phyloP scores from a whole-genome alignment of 2,329 filamentous ascomycete species.

The Chaetomium strumarium region DNA sequence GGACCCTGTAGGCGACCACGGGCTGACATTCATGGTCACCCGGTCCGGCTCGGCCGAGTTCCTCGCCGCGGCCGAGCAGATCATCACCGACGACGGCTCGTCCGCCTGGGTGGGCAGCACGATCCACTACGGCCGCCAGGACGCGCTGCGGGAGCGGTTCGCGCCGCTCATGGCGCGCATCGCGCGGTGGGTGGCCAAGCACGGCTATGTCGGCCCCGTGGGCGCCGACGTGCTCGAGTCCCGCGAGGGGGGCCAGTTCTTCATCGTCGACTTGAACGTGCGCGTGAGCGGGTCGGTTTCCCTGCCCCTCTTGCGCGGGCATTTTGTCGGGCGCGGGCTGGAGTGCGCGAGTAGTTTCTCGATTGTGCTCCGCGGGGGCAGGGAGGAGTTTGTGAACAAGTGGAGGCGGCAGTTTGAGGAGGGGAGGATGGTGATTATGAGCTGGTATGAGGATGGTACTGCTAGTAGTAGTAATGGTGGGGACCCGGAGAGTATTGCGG shows the following conservation, averaged over 20 bases:
- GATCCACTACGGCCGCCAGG: slow-evolving; percentile 30
- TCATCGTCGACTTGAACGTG: slow-evolving; percentile 33
- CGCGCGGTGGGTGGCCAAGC: slow-evolving; percentile 26
- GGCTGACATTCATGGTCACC: slow-evolving; percentile 32
- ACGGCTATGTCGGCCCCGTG: slow-evolving; percentile 31
- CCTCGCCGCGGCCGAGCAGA: slow-evolving; percentile 32
- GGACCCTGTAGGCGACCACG: slow-evolving; percentile 30
- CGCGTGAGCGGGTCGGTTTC: slow-evolving; percentile 30
- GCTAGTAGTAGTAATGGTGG: too few relatives aligned
- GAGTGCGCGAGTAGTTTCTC: slow-evolving; percentile 28
- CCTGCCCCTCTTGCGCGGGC: slow-evolving; percentile 27
- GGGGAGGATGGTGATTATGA: slow-evolving; percentile 29
- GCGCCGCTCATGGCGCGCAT: slow-evolving; percentile 20
- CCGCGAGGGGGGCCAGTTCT: slow-evolving; percentile 12
- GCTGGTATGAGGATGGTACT: slow-evolving; percentile 31
- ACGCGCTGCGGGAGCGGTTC: slow-evolving; percentile 26
- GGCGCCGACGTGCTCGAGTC: slow-evolving; percentile 32
- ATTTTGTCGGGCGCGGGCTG: slow-evolving; percentile 28
- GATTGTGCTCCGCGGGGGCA: slow-evolving; percentile 20
- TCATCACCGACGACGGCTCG: slow-evolving; percentile 26
- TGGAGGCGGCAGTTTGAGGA: slow-evolving; percentile 25
- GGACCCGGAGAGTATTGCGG: slow-evolving; percentile 27
- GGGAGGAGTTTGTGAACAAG: slow-evolving; percentile 25
- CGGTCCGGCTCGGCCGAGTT: slow-evolving; percentile 26
- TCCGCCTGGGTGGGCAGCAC: slow-evolving; percentile 32